Base-by-base conservation (phyloP, 176 grass and related monocot species). In the Pontederia paniculata region DNA sequence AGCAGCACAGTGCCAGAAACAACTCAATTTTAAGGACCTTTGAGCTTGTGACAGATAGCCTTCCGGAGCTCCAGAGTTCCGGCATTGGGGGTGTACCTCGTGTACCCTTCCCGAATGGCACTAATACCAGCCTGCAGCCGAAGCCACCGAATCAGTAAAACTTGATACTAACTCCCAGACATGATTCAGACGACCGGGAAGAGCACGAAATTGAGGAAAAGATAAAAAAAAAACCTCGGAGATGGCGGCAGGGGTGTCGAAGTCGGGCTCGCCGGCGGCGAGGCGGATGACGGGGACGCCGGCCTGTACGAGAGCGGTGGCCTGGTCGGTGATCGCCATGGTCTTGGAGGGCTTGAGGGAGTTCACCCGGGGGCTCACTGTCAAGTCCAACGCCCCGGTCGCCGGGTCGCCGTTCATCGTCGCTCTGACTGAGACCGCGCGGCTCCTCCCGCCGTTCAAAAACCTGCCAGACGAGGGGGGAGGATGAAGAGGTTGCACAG, bases 301-400 rank as follows among this genome's bases (percentile, higher is more conserved):
- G 52, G 89, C 81, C 82, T 84, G 84, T 1, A 73, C 65, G 71
- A 95, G 81, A 25, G 81, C 81, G 23, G 81, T 95, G 55, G 89
- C 89, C 60, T 83, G 81, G 61, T 95, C 89, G 45, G 89, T 85
- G 71, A 95, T 85, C 51, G 78, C 85, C 85, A 95, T 89, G 45
- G 89, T 95, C 84, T 95, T 95, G n/a, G 89, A 95, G 12, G 85
- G 78, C 48, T 78, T 78, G 14, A 95, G 65, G 57, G 89, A 69
- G 45, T 64, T 89, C 66, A 95, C 89, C 65, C 75, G 80, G 47
- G 89, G 89, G 57, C 70, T 89, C 52, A 89, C 82, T 28, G 89
- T 75, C 1, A 67, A 16, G 66, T 95, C 89, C 8, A 95, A 69
- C 19, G 58, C 57, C 71, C 17, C 62, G 84, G 44, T 65, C 58